A percentile compares a stretch with the other conserved stretches of the same genome.
These are phyloP conservation scores for Kwoniella dejecticola DNA, from an alignment of 768 basidiomycete genomes.

Conservation along the genomic window DNA sequence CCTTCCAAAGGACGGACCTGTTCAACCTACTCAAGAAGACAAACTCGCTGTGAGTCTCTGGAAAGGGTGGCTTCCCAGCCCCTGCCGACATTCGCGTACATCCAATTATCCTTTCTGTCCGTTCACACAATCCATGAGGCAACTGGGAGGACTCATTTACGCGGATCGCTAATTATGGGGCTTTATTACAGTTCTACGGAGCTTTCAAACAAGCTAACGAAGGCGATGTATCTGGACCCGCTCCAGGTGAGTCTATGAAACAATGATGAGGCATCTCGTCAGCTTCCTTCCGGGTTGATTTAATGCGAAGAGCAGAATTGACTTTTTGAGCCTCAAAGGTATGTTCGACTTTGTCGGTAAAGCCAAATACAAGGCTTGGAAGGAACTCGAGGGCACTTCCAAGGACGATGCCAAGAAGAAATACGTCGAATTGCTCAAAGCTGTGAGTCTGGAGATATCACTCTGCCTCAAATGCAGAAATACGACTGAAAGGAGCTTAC, in stretches of 20 bases:
- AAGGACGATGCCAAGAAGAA: constrained; percentile 70
- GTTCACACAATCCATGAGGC: too few species aligned
- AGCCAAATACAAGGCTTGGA: constrained; percentile 95
- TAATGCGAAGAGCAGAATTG: too few species aligned
- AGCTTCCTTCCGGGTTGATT: too few species aligned
- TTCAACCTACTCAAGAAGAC: constrained; percentile 72
- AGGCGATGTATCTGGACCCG: constrained; percentile 66
- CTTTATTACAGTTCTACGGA: constrained; percentile 74
- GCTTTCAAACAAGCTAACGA: constrained; percentile 87
- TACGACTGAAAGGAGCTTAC: too few species aligned
- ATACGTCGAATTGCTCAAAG: constrained; percentile 75
- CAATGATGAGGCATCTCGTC: too few species aligned
- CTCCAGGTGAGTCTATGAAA: constrained; percentile 8
- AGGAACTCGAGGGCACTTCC: constrained; percentile 67
- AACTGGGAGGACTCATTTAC: too few species aligned
- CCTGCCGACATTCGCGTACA: too few species aligned
- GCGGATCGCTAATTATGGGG: too few species aligned
- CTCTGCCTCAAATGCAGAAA: too few species aligned
- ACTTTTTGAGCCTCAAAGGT: constrained; percentile 56
- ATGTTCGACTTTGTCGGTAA: constrained; percentile 83
- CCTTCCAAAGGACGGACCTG: constrained; percentile 77
- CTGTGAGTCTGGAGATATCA: constrained; percentile 60
- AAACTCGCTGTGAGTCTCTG: constrained; percentile 71
- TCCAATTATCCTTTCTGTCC: too few species aligned
- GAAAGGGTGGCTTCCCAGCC: too few species aligned